These are phyloP conservation scores for Xylaria cubensis DNA, from an alignment of 495 filamentous ascomycete genomes.

Conservation along the genomic window DNA sequence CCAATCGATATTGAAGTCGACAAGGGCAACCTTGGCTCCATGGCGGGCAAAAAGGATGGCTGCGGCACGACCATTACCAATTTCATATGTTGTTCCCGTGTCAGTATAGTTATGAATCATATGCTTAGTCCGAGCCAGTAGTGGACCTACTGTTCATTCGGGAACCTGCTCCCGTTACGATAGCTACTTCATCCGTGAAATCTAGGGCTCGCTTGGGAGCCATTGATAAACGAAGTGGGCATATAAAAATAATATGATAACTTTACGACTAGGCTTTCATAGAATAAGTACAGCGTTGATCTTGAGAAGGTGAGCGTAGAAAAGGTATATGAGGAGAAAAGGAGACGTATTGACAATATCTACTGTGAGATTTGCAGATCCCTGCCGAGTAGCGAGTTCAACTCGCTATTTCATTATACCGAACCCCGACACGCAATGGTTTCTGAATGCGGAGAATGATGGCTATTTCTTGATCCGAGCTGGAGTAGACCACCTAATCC, in stretches of 20 bases:
- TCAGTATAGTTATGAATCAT: background rate
- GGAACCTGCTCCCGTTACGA: slow-evolving; percentile 25
- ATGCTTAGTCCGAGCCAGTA: background rate
- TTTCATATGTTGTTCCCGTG: slow-evolving; percentile 5
- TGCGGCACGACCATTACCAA: slow-evolving; percentile 22
- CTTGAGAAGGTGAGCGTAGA: background rate
- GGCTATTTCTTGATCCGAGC: too few species aligned
- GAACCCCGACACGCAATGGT: background rate
- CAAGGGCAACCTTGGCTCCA: slow-evolving; percentile 16
- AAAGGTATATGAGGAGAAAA: background rate
- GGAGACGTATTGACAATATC: background rate
- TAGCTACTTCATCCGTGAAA: slow-evolving; percentile 18
- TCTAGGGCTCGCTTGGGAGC: slow-evolving; percentile 21
- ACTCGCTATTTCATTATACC: background rate
- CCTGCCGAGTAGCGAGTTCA: background rate
- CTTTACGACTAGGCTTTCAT: background rate
- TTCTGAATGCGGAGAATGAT: too few species aligned
- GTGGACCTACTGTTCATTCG: slow-evolving; percentile 23
- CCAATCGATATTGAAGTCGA: slow-evolving; percentile 20
- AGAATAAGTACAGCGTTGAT: background rate
- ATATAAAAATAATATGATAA: background rate
- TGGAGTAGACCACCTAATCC: too few species aligned
- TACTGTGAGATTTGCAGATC: background rate
- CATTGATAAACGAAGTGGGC: background rate
- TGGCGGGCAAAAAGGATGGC: slow-evolving; percentile 25